Conservation (phyloP, 345 rosid genomes). For the Excoecaria cochinchinensis region DNA sequence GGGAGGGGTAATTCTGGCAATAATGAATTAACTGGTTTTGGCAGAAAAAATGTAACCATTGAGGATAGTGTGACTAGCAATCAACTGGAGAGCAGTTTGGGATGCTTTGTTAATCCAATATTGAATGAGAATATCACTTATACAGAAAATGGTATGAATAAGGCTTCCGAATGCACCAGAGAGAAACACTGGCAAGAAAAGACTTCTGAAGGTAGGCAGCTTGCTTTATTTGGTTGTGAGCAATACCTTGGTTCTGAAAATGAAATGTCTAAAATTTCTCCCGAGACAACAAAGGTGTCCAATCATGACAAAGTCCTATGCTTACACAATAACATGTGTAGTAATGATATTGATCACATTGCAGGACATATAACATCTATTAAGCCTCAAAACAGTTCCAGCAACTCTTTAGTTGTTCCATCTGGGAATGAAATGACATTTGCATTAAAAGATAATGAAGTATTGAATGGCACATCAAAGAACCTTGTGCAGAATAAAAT, state of each 20-base stretch:
- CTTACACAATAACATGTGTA: slow-evolving; percentile 13
- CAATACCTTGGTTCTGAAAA: slow-evolving; percentile 21
- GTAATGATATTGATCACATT: slow-evolving; percentile 10
- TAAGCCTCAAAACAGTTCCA: slow-evolving; percentile 17
- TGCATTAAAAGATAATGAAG: slow-evolving; percentile 4
- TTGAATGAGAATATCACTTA: slow-evolving; percentile 16
- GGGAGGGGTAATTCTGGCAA: slow-evolving; percentile 16
- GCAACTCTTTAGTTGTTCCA: slow-evolving; percentile 12
- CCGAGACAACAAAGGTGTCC: slow-evolving; percentile 10
- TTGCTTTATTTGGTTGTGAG: slow-evolving; percentile 25
- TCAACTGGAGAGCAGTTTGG: slow-evolving; percentile 8
- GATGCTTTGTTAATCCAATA: slow-evolving; percentile 16
- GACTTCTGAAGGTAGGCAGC: slow-evolving; percentile 25
- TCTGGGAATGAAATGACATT: slow-evolving; percentile 19
- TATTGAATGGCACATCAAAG: slow-evolving; percentile 16
- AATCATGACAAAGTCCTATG: slow-evolving; percentile 12
- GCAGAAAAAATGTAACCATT: neutral
- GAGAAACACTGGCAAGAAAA: slow-evolving; percentile 21
- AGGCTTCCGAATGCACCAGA: neutral
- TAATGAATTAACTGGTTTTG: slow-evolving; percentile 22
- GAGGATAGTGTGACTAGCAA: slow-evolving; percentile 14
- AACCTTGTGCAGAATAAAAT: slow-evolving; percentile 23
- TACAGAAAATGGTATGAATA: slow-evolving; percentile 11
- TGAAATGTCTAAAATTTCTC: slow-evolving; percentile 22
- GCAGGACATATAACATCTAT: slow-evolving; percentile 2